These are phyloP conservation scores for Globisporangium sylvaticum DNA, from an alignment of 352 stramenopile genomes.

Conservation along the genomic window DNA sequence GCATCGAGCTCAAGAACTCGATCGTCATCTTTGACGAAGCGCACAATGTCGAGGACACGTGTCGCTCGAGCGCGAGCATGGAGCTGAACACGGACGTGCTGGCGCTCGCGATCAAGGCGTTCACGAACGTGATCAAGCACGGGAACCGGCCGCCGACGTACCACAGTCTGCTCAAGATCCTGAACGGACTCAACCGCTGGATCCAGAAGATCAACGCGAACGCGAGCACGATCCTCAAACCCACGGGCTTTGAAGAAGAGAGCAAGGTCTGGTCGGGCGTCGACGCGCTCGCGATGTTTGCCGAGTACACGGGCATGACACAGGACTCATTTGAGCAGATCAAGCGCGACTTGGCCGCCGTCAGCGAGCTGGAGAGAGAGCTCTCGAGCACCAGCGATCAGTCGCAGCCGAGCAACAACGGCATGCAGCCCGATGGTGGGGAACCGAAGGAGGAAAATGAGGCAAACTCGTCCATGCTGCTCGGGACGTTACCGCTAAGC, in stretches of 20 bases:
- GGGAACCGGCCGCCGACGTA: conserved; percentile 42
- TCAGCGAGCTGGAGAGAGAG: conserved; percentile 55
- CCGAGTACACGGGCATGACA: conserved; percentile 54
- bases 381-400: conserved; percentile 27
- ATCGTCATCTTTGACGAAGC: conserved; percentile 86
- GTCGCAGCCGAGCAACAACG: conserved; percentile 19
- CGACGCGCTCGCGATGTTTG: conserved; percentile 69
- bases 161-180: conserved; percentile 46
- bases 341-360: conserved; percentile 38
- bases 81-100: conserved; percentile 62
- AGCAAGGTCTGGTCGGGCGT: conserved; percentile 63
- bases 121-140: conserved; percentile 63
- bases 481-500: conserved; percentile 50
- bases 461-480: conserved; percentile 18
- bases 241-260: conserved; percentile 66
- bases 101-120: conserved; percentile 50
- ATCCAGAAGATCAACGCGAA: conserved; percentile 42
- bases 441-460: conserved; percentile 21
- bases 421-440: conserved; percentile 15
- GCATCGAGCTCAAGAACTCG: conserved; percentile 65
- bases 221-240: conserved; percentile 36
- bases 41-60: conserved; percentile 88
- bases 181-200: conserved; percentile 66
- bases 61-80: conserved; percentile 67
- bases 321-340: conserved; percentile 40